Evolutionary conservation across 1,139 yeast genomes (phyloP).

Genomic region (Meyerozyma elateridarum): DNA sequence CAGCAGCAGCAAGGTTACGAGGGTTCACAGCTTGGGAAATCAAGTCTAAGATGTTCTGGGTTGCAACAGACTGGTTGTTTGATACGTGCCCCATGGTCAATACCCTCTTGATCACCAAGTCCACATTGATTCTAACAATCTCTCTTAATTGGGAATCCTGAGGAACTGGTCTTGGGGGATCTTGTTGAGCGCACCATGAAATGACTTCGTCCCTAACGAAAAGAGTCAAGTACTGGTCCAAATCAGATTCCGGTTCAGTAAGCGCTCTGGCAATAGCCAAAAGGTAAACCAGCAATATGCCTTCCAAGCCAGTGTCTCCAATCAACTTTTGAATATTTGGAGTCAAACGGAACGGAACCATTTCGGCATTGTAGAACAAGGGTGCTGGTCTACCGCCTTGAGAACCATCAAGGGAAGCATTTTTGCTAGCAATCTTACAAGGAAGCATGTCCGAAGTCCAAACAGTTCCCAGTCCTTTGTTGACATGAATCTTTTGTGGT

Average conservation of each 20-base stretch:
- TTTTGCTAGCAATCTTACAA: slow-evolving; percentile 64
- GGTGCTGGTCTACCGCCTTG: slow-evolving; percentile 69
- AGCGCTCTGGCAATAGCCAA: slow-evolving; percentile 85
- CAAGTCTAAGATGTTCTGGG: slow-evolving; percentile 86
- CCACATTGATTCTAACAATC: slow-evolving; percentile 85
- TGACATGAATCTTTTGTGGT: slow-evolving; percentile 87
- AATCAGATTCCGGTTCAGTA: slow-evolving; percentile 85
- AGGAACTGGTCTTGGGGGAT: slow-evolving; percentile 56
- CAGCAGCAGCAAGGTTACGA: slow-evolving; percentile 87
- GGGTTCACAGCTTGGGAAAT: slow-evolving; percentile 97
- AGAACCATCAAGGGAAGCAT: slow-evolving; percentile 53
- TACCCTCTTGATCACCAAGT: slow-evolving; percentile 66
- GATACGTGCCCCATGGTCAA: slow-evolving; percentile 75
- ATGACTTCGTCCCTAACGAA: slow-evolving; percentile 94
- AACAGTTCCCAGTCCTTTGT: slow-evolving; percentile 78
- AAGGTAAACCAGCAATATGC: slow-evolving; percentile 79
- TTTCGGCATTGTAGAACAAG: slow-evolving; percentile 86
- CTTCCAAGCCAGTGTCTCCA: slow-evolving; percentile 91
- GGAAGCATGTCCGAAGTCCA: slow-evolving; percentile 97
- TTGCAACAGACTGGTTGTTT: slow-evolving; percentile 73
- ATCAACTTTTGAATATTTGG: slow-evolving; percentile 92
- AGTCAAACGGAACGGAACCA: slow-evolving; percentile 93
- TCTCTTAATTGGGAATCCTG: slow-evolving; percentile 81
- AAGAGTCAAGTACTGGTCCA: slow-evolving; percentile 81
- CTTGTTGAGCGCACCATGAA: slow-evolving; percentile 89